These are phyloP conservation scores for Podila horticola DNA, from an alignment of 192 early-diverging fungal species.

Conservation along the genomic window DNA sequence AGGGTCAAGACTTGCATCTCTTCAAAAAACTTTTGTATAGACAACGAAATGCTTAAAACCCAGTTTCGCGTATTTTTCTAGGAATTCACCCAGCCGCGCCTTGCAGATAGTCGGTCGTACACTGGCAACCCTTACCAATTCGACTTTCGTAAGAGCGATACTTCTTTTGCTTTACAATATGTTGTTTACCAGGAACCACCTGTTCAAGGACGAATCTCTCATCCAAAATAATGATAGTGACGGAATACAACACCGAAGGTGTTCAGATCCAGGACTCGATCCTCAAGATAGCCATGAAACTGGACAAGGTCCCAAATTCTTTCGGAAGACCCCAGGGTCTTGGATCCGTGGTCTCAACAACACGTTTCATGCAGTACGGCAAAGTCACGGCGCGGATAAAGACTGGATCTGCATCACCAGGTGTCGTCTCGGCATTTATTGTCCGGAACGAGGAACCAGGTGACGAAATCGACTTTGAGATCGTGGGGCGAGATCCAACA, in stretches of 20 bases:
- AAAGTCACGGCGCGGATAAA: constrained; percentile 62
- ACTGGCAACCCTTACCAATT: constrained; percentile 35
- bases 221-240: neutral
- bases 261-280: constrained; percentile 23
- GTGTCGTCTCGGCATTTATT: constrained; percentile 71
- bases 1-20: no score
- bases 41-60: neutral
- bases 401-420: constrained; percentile 57
- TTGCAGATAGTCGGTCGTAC: constrained; percentile 8
- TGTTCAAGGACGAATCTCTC: neutral
- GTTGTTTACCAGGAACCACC: neutral
- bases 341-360: constrained; percentile 65
- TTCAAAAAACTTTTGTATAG: neutral
- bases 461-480: constrained; percentile 78
- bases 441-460: constrained; percentile 38
- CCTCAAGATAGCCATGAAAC: constrained; percentile 34
- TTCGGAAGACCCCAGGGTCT: constrained; percentile 63
- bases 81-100: constrained; percentile 26
- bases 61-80: neutral
- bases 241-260: constrained; percentile 30
- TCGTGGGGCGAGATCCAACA: constrained; percentile 59
- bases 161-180: neutral
- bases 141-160: constrained; percentile 26
- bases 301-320: constrained; percentile 19
- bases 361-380: constrained; percentile 69